Evolutionary conservation across 768 basidiomycete genomes (phyloP), one percentile per base, ranked within the genome.

Genomic region (Rhizopogon vulgaris): DNA sequence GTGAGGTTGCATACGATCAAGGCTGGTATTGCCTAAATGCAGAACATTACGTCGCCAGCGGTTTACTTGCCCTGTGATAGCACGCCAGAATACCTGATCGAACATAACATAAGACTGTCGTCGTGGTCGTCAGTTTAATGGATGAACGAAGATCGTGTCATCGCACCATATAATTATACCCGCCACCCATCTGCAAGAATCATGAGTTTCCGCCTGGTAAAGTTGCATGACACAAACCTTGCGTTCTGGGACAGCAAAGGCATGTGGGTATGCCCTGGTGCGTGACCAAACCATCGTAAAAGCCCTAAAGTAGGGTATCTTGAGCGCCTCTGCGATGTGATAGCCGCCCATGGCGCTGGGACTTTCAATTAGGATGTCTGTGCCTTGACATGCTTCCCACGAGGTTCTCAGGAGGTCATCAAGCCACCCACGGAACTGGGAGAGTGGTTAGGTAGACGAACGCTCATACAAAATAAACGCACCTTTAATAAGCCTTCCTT

Each of bases 251-350:
- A 97, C 96, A 12, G 94, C 96, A 60, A 99, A 95, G 2, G 95
- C 94, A 64, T 98, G 95, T 2, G 96, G 95, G 68, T 98, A 99
- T 6, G 90, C 94, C 87, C 93, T 80, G 25, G 95, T 98, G 49
- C 95, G 79, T 11, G 91, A 87, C 94, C 95, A 98, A 0, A 90
- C 91, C 96, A 97, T 98, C 0, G 94, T 95, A 65, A 97, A 96
- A 7, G 92, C 93, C 53, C 93, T 77, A 71, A 87, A 99, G 67
- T 95, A 99, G 1, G 95, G 95, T 37, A 98, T 94, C 22, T 74
- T 76, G 12, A 99, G 75, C 2, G 93, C 94, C 65, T 98, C 95
- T 25, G 95, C 96, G 49, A 99, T 95, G 62, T 99, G 95, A 56
- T 88, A 88, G 9, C 95, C 95, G 25, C 85, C 93, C 91, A 99